Evolutionary conservation across 2,329 filamentous ascomycete genomes (phyloP).

Genomic region (Colletotrichum phormii): DNA sequence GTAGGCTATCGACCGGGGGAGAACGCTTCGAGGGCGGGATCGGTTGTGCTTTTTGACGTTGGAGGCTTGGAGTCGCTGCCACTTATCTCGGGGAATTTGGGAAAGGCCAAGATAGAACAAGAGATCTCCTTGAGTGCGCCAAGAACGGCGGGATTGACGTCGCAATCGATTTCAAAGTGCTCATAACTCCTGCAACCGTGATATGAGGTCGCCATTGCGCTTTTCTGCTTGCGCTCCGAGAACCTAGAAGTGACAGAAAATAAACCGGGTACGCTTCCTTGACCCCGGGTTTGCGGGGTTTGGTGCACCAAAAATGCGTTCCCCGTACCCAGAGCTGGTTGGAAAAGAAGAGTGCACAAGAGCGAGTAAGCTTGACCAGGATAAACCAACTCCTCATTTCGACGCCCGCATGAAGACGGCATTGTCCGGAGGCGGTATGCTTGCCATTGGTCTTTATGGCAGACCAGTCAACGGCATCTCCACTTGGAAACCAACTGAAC

Average conservation of each 20-base stretch:
- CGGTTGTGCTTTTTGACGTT: background rate
- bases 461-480: background rate
- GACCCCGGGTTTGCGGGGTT: background rate
- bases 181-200: background rate
- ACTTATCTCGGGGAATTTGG: background rate
- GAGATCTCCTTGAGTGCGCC: background rate
- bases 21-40: background rate
- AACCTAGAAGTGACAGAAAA: background rate
- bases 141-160: background rate
- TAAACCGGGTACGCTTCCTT: background rate
- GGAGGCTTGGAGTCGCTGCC: background rate
- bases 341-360: background rate
- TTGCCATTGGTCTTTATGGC: conserved; percentile 14
- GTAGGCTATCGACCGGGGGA: background rate
- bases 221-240: background rate
- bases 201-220: too few relatives aligned
- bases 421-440: background rate
- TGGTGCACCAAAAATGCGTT: background rate
- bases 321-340: background rate
- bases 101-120: conserved; percentile 7
- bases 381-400: conserved; percentile 6
- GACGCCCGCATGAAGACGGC: conserved; percentile 15
- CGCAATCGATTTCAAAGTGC: background rate
- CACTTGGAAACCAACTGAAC: conserved; percentile 4
- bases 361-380: background rate